Conservation (phyloP, 768 basidiomycete genomes). For the Tricholoma bakamatsutake region DNA sequence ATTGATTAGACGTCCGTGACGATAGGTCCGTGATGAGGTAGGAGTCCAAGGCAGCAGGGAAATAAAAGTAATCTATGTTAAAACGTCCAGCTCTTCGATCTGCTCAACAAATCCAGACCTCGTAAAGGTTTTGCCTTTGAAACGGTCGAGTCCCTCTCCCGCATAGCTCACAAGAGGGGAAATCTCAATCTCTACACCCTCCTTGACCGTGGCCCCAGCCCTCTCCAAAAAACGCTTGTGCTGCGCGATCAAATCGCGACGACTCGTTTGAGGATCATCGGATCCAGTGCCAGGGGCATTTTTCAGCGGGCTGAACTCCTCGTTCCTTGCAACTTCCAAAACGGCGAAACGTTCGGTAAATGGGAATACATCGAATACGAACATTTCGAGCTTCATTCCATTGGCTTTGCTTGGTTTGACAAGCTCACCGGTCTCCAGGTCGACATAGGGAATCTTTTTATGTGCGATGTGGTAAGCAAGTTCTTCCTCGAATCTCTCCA, state of each 20-base stretch:
- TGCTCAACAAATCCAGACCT: slow-evolving; percentile 66
- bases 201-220: slow-evolving; percentile 69
- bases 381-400: slow-evolving; percentile 98
- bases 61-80: slow-evolving; percentile 24
- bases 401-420: slow-evolving; percentile 89
- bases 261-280: slow-evolving; percentile 88
- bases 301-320: slow-evolving; percentile 97
- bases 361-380: slow-evolving; percentile 99
- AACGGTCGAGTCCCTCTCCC: slow-evolving; percentile 81
- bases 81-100: slow-evolving; percentile 65
- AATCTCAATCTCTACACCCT: slow-evolving; percentile 84
- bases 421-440: slow-evolving; percentile 56
- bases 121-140: slow-evolving; percentile 73
- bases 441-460: slow-evolving; percentile 91
- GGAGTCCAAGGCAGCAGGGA: neutral
- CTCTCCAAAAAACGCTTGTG: slow-evolving; percentile 77
- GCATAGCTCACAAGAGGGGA: slow-evolving; percentile 86
- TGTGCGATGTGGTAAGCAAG: slow-evolving; percentile 97
- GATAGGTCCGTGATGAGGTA: slow-evolving; percentile 11
- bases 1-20: neutral
- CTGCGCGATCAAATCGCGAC: slow-evolving; percentile 83
- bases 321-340: slow-evolving; percentile 78
- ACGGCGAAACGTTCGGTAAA: slow-evolving; percentile 80
- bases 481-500: slow-evolving; percentile 77
- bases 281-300: slow-evolving; percentile 91